phyloP scores from a whole-genome alignment of 257 asterid genomes.

The Perilla frutescens region DNA sequence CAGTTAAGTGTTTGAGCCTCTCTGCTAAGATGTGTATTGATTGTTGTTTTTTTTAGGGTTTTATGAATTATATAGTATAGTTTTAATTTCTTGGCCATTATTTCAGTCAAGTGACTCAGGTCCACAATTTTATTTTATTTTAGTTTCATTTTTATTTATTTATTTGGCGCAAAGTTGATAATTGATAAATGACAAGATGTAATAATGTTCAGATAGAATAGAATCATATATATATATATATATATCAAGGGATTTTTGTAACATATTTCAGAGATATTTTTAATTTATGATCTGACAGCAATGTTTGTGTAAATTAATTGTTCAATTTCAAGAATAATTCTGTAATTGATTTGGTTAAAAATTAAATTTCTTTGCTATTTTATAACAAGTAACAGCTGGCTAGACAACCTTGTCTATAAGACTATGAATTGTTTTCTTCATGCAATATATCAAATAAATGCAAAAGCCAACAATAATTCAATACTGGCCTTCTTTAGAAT shows the following conservation, averaged over 20 bases:
- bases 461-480: neutral
- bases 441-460: neutral
- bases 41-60: slow-evolving; percentile 11
- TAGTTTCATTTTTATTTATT: no score
- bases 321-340: neutral
- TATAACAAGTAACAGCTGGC: neutral
- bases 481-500: neutral
- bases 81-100: neutral
- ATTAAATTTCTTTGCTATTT: neutral
- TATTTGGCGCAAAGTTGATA: no score
- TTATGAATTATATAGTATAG: neutral
- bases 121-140: no score
- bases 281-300: neutral
- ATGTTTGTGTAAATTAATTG: neutral
- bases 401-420: neutral
- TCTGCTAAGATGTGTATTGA: slow-evolving; percentile 31
- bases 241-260: neutral
- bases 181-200: no score
- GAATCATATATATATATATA: no score
- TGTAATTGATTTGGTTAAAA: neutral
- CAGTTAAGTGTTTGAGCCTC: slow-evolving; percentile 36
- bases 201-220: no score
- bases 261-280: neutral
- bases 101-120: neutral
- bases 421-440: neutral